Base-by-base conservation (phyloP, 1,139 yeast species). In the Magnusiomyces paraingens region DNA sequence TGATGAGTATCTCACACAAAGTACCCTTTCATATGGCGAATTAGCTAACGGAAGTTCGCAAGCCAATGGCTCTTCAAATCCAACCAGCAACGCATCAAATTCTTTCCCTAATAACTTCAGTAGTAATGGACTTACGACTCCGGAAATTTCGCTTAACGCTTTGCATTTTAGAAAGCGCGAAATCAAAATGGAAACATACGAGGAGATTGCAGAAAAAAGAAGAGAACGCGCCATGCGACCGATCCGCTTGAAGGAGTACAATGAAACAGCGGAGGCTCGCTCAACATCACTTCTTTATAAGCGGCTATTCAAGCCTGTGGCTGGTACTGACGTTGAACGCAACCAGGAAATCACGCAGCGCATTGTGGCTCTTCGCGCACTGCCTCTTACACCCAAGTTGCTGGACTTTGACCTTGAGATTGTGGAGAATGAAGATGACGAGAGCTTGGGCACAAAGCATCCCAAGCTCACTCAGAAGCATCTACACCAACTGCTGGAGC, bases 261-360 rank as follows among this genome's bases (percentile, higher is more conserved):
- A 69, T 48, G 70, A 75, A 52, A 58, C 68, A 4, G 72, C 75
- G 1, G 81, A 77, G 61, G 68, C 71, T 17, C 60, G 68, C 35
- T 68, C 75, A 6, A 73, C 79, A 56, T 69, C 70, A 36, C 66
- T 65, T 45, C 74, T 75, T 45, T 74, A 75, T 58, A 63, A 66
- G 11, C 59, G 50, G 22, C 47, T 56, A 12, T 56, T 52, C 35
- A 50, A 50, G 26, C 58, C 57, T 3, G 52, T 50, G 11, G 52
- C 58, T 15, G 66, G 66, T 3, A 64, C 60, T 38, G 73, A 70
- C 47, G 54, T 61, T 20, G 53, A 53, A 20, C 61, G 62, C 15
- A 66, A 66, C 52, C 61, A 57, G 14, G 52, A 57, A 43, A 54
- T 70, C 32, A 66, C 66, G 52, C 51, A 50, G 20, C 63, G 71